Percentiles rank a stretch among this genome's conserved stretches.
Evolutionary conservation across 169 alveolate genomes (phyloP).

Genomic region (Perkinsus olseni): DNA sequence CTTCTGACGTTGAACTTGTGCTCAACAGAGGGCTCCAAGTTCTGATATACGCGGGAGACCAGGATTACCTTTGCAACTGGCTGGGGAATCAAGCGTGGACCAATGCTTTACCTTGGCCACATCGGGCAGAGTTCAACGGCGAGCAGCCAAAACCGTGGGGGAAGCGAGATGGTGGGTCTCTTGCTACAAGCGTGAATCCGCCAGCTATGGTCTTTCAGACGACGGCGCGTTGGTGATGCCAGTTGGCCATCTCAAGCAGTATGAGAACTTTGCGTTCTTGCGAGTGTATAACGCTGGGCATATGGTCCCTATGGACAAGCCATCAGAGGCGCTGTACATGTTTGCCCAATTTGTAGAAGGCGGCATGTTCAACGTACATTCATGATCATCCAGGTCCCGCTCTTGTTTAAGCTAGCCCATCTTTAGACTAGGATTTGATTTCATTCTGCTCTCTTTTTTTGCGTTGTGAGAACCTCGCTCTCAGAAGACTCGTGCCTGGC

Average conservation of each 20-base stretch:
- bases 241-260: neutral
- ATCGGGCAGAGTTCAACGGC: neutral
- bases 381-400: too few relatives aligned
- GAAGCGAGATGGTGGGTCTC: neutral
- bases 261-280: neutral
- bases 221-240: neutral
- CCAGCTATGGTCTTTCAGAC: neutral
- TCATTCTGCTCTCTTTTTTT: too few relatives aligned
- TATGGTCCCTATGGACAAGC: neutral
- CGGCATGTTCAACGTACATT: neutral
- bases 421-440: too few relatives aligned
- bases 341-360: neutral
- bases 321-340: neutral
- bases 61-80: neutral
- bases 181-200: too few relatives aligned
- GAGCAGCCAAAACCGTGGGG: neutral
- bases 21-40: neutral
- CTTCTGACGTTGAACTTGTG: neutral
- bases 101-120: neutral
- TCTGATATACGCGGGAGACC: neutral
- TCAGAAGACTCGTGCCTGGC: too few relatives aligned
- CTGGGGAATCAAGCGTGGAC: neutral
- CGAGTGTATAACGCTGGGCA: neutral
- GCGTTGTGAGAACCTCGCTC: too few relatives aligned
- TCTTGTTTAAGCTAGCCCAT: too few relatives aligned